A percentile compares a stretch with the other conserved stretches of the same genome.
Evolutionary conservation across 179 eudicot genomes (phyloP).

Genomic region (Silene vulgaris): DNA sequence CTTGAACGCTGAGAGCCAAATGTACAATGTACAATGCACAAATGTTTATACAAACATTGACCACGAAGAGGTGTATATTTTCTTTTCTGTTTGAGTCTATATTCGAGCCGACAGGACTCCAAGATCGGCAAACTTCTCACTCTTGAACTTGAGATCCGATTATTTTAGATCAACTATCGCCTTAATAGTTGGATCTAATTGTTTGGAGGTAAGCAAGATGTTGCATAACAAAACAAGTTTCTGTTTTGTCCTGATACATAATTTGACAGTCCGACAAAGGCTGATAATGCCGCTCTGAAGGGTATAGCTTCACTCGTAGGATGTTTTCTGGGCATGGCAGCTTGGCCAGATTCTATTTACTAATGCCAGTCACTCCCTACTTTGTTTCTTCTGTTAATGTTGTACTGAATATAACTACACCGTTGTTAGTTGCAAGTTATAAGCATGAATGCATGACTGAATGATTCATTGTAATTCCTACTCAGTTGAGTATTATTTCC

Average conservation of each 20-base stretch:
- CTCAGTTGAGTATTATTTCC: no score
- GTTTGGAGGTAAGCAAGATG: not conserved
- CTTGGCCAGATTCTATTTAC: not conserved
- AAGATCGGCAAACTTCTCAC: no score
- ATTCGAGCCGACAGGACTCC: no score
- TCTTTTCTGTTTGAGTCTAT: no score
- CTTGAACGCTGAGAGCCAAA: not conserved
- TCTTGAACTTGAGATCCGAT: no score
- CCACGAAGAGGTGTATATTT: not conserved
- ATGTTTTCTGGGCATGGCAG: not conserved
- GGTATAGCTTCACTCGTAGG: not conserved
- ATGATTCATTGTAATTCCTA: no score
- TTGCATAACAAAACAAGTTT: not conserved
- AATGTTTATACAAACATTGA: conserved; percentile 18
- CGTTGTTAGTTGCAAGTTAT: no score
- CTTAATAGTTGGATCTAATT: no score
- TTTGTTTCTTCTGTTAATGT: not conserved
- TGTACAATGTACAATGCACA: conserved; percentile 16
- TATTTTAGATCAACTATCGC: no score
- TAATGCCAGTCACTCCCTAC: not conserved
- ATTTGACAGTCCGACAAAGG: conserved; percentile 17
- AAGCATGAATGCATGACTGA: no score
- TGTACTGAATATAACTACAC: no score
- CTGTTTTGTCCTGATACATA: not conserved
- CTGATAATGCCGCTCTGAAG: conserved; percentile 2